Base-by-base conservation (phyloP, 768 basidiomycete genomes). In the Psilocybe azurescens region DNA sequence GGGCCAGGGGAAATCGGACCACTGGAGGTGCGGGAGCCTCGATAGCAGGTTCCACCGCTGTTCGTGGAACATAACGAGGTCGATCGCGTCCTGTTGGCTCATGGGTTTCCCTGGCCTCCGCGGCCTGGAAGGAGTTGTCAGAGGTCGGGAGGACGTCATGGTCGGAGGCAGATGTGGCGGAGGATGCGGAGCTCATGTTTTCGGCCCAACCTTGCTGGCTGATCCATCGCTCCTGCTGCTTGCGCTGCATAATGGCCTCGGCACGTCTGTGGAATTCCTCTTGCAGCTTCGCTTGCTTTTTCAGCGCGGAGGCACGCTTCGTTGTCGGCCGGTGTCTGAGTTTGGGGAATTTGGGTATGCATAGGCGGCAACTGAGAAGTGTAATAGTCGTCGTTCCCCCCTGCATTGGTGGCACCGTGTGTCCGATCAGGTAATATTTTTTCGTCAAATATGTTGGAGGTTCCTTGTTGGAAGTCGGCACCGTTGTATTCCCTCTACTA, bases 1-100 rank as follows among this genome's bases (percentile, higher is more conserved):
- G 4, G 71, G 70, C 71, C 71, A 72, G 3, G 71, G 71, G 55
- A 72, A 69, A 44, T 70, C 69, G 48, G 63, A 55, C 69, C 69
- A 72, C 10, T 65, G 60, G 13, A 72, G 62, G 33, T 65, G 59
- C 8, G 64, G 53, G 20, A 64, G 67, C 13, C 67, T 57, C 4
- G 65, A 44, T 49, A 70, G 69, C 39, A 61, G 63, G 6, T 51
- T 54, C 71, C 71, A 72, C 38, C 68, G 71, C 48, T 70, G 67
- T 44, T 69, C 71, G 60, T 72, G 71, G 69, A 67, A 72, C 32
- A 65, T 63, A 51, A 70, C 58, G 54, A 72, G 69, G 47, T 66
- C 59, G 24, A 61, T n/a, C 30, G 65, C 53, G 46, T 72, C 69
- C 32, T 69, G 64, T 38, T 65, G 56, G 55, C 46, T 63, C 61